Conservation (phyloP, 768 basidiomycete species). For the Leucosporidium yakuticum region DNA sequence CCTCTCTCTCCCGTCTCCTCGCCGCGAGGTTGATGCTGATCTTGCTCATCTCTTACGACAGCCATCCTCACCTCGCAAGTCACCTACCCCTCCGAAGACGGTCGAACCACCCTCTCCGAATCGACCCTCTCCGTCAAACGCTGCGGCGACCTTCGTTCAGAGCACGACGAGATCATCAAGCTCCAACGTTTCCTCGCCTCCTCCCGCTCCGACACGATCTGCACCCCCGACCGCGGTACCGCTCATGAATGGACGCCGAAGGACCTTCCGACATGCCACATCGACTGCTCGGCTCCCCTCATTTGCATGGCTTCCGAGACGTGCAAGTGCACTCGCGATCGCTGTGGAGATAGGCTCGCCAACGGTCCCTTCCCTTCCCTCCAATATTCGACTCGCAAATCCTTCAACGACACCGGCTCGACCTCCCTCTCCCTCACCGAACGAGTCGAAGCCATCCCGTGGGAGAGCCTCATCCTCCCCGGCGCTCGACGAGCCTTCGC, state of each 20-base stretch:
- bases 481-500: conserved; percentile 28
- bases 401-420: conserved; percentile 2
- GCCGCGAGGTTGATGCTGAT: background rate
- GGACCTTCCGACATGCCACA: conserved; percentile 30
- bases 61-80: conserved; percentile 38
- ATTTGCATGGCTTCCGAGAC: conserved; percentile 33
- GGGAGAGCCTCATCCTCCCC: conserved; percentile 35
- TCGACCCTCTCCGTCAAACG: conserved; percentile 34
- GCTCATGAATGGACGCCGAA: conserved; percentile 27
- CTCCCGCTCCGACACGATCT: conserved; percentile 7
- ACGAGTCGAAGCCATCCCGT: conserved; percentile 28
- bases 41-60: background rate
- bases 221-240: conserved; percentile 26
- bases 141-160: conserved; percentile 31
- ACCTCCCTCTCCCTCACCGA: conserved; percentile 8
- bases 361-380: conserved; percentile 21
- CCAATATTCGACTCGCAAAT: conserved; percentile 14
- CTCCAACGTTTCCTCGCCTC: conserved; percentile 14
- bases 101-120: conserved; percentile 30
- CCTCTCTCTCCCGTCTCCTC: background rate
- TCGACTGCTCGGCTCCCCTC: conserved; percentile 35
- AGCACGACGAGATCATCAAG: conserved; percentile 32
- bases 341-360: conserved; percentile 30
- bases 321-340: conserved; percentile 37
- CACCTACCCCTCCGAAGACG: conserved; percentile 35